Base-by-base conservation (phyloP, 805 yeast genomes). In the Barnettozyma salicaria region DNA sequence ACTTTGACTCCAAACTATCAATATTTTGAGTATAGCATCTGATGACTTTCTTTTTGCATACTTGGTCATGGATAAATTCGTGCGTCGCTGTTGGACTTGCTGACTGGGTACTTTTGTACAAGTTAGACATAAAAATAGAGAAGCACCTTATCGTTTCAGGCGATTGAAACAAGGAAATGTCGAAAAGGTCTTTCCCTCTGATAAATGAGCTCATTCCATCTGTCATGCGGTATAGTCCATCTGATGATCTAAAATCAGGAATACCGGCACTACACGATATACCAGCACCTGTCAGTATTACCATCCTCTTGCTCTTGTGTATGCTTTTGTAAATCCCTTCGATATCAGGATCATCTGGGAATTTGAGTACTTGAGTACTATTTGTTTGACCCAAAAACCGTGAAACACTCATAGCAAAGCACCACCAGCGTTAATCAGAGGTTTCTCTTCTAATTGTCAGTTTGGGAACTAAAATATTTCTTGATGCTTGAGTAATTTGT, bases 241-340 rank as follows among this genome's bases (percentile, higher is more conserved):
- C 75, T 8, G 78, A 65, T 4, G 95, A 83, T 39, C 97, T 70
- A 57, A 89, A 89, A 56, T 90, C 97, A 25, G 98, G 98, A 32
- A 90, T 92, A 0, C 98, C 97, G 1, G 97, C 97, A 55, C 84
- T 86, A 56, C 96, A 87, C 12, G 96, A 86, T 41, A 90, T 87
- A 1, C 98, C 98, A 3, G 98, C 98, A 7, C 98, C 97, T 0
- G 96, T 88, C 37, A 89, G 65, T 4, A 84, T 69, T 16, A 82
- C 68, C n/a, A 79, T 63, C 49, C 71, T 76, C 37, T 70, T 53
- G 5, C 66, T 53, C 31, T 54, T 56, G 36, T 49, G 52, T 8
- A 65, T 57, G 33, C 47, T 52, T 3, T 41, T 24, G 19, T 59
- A 37, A 8, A 39, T 23, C n/a, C n/a, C n/a, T n/a, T n/a, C n/a